Evolutionary conservation across 495 filamentous ascomycete genomes (phyloP).

Genomic region (Aspergillus egyptiacus): DNA sequence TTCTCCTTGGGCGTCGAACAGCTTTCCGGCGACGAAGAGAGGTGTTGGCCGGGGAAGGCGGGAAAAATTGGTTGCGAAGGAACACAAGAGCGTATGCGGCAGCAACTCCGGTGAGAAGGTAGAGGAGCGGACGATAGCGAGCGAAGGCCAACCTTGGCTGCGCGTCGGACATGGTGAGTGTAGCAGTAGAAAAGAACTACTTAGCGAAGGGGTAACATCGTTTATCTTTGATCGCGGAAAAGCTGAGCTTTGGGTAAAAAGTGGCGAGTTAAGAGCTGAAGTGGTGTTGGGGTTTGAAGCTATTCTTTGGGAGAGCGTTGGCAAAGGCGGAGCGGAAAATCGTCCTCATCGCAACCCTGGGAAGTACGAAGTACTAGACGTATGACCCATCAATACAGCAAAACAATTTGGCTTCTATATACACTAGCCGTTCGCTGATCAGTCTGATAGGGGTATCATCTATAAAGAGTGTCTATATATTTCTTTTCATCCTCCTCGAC

Average conservation of each 20-base stretch:
- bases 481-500: too few species aligned
- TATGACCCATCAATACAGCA: too few species aligned
- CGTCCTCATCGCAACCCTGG: neutral
- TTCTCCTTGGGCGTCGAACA: conserved; percentile 36
- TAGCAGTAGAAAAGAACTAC: conserved; percentile 6
- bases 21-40: conserved; percentile 45
- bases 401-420: too few species aligned
- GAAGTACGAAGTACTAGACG: too few species aligned
- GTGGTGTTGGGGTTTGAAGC: neutral
- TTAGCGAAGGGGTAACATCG: conserved; percentile 18
- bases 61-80: conserved; percentile 35
- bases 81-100: conserved; percentile 46
- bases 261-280: neutral
- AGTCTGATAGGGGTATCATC: too few species aligned
- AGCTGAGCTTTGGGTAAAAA: neutral
- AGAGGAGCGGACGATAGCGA: conserved; percentile 45
- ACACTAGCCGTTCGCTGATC: too few species aligned
- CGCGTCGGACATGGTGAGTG: conserved; percentile 33
- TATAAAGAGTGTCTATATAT: too few species aligned
- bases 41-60: conserved; percentile 21
- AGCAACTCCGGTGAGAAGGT: conserved; percentile 45
- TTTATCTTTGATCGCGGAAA: neutral
- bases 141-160: conserved; percentile 34
- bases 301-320: neutral
- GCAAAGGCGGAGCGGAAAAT: conserved; percentile 6